Base-by-base conservation (phyloP, 306 rosid genomes). In the Lathyrus sativus region DNA sequence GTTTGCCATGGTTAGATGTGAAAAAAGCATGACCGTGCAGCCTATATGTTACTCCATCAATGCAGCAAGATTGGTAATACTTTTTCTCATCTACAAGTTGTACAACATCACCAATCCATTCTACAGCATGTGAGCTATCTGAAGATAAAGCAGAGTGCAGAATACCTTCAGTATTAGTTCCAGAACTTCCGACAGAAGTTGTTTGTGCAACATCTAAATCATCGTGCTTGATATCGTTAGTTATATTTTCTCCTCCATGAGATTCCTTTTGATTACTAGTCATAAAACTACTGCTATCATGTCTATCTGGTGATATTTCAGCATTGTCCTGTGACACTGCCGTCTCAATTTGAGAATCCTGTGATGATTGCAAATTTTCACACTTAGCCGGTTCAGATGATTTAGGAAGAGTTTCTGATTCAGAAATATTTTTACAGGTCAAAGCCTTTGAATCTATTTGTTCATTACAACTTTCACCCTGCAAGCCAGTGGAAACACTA, bases 21-120 rank as follows among this genome's bases (percentile, higher is more conserved):
- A 93, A 82, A 84, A 90, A 86, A 62, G 86, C 96, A 78, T 86
- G 88, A 60, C 82, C 90, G 49, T 83, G 88, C 74, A 90, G 78
- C 69, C 82, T 78, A 79, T 90, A 88, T 13, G 79, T 75, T 71
- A 84, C 83, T 60, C 96, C 97, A 80, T 80, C 82, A 56, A 90
- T 66, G 13, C 81, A 48, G 70, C 97, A 93, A 71, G 96, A 82
- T 44, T 69, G 72, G 70, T 85, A 93, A 83, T 67, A 87, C 60
- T 71, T 67, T 76, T 80, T 86, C 77, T 72, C 87, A 45, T 84
- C 89, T 15, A 53, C 72, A 59, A 73, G 55, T 49, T 78, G 81
- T 66, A 76, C 44, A 45, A 57, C 74, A 71, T 78, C 79, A 28
- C 95, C 99, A 44, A 85, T 72, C 99, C 99, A 95, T 82, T 90